Base-by-base conservation (phyloP, 306 rosid species). In the Vigna mungo region DNA sequence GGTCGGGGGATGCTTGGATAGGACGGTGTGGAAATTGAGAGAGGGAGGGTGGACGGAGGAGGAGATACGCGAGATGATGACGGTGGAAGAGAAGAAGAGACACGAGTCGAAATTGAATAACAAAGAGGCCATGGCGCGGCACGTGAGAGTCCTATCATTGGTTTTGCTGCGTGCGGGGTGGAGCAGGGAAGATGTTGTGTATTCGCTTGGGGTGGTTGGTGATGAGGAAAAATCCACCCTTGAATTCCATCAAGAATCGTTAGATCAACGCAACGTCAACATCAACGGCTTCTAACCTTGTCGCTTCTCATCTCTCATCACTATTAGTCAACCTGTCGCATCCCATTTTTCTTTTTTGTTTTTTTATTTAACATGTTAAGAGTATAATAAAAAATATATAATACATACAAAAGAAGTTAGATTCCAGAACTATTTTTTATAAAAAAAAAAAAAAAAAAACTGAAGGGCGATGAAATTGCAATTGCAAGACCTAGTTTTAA, bases 21-120 rank as follows among this genome's bases (percentile, higher is more conserved):
- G 78, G 30, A 93, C 78, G 75, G 68, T 76, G 46, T 49, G 89
- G 88, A 82, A 71, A 64, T n/a, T 95, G 86, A 81, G 92, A 18
- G 86, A 90, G 2, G 97, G 96, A 18, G 97, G 98, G 59, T 95
- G 98, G 98, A 79, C 41, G 65, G 97, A 92, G 23, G 96, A 92
- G 52, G 98, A 95, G 63, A 84, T 95, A 7, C 72, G 80, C 17
- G 98, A 95, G 52, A 92, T 95, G 96, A 86, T 88, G 94, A 85
- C 77, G 89, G 78, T 77, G 84, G 87, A 75, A 84, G 80, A 12
- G 0, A 25, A 17, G 48, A 12, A 43, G 21, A 23, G 10, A 4
- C 3, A 44, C 11, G 72, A 8, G 74, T 0, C 8, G 7, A 62
- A 14, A 67, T 1, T 15, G 9, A 63, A 12, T 4, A 80, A 80